These are phyloP conservation scores for Phytophthora pluvialis DNA, from an alignment of 352 stramenopile genomes.

Conservation along the genomic window DNA sequence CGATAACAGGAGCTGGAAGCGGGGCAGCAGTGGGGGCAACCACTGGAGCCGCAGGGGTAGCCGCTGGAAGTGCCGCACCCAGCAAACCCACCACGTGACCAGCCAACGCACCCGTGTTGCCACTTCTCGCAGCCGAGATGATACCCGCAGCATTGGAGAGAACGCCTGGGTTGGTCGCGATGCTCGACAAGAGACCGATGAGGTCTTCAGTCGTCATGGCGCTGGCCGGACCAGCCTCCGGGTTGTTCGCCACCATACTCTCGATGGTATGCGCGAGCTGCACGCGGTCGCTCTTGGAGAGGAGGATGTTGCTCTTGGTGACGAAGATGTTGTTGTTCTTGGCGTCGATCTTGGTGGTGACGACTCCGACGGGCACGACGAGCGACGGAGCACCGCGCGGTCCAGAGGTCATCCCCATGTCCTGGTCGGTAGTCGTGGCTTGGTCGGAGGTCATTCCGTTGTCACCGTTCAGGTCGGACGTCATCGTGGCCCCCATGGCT, in stretches of 20 bases:
- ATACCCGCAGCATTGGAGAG: conserved; percentile 4
- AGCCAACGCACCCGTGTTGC: conserved; percentile 15
- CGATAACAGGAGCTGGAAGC: no score
- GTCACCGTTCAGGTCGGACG: neutral
- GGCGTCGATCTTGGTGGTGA: conserved; percentile 2
- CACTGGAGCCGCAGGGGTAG: neutral
- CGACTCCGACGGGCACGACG: neutral
- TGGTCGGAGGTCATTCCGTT: neutral
- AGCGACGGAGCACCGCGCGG: neutral
- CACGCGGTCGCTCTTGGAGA: conserved; percentile 11
- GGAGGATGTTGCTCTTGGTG: neutral
- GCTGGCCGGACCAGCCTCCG: neutral
- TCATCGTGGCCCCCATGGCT: neutral
- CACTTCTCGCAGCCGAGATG: conserved; percentile 9
- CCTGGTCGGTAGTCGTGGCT: no score
- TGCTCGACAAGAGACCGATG: conserved; percentile 8
- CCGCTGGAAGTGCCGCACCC: neutral
- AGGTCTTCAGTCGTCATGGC: conserved; percentile 16
- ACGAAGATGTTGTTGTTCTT: conserved; percentile 4
- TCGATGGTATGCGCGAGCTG: conserved; percentile 14
- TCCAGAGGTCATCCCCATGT: no score
- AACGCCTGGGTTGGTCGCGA: conserved; percentile 3
- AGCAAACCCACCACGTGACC: conserved; percentile 13
- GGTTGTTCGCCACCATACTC: conserved; percentile 7
- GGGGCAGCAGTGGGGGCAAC: neutral